Evolutionary conservation across 169 alveolate genomes (phyloP).

Genomic region (Babesia sp.): DNA sequence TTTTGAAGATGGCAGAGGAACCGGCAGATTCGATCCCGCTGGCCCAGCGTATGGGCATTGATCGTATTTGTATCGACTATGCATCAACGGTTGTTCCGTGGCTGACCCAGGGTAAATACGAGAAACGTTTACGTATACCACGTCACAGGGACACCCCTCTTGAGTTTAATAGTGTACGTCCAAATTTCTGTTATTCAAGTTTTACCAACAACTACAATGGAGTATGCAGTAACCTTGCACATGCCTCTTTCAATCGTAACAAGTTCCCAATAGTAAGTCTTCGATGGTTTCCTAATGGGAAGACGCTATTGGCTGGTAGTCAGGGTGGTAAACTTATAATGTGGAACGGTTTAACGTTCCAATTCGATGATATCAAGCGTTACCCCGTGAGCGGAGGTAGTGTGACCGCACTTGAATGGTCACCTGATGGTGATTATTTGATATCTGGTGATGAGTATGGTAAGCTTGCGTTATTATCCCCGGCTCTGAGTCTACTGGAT

Average conservation of each 20-base stretch:
- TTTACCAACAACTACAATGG: slow-evolving; percentile 58
- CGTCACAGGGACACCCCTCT: slow-evolving; percentile 57
- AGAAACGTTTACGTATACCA: slow-evolving; percentile 12
- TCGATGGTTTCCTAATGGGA: slow-evolving; percentile 86
- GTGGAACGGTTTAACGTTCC: slow-evolving; percentile 84
- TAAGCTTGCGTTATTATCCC: slow-evolving; percentile 77
- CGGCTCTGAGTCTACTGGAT: slow-evolving; percentile 77
- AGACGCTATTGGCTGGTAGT: slow-evolving; percentile 85
- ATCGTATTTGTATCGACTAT: slow-evolving; percentile 53
- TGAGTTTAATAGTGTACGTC: slow-evolving; percentile 40
- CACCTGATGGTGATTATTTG: slow-evolving; percentile 75
- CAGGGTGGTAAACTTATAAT: slow-evolving; percentile 84
- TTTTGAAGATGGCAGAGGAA: slow-evolving; percentile 16
- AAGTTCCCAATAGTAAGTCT: slow-evolving; percentile 65
- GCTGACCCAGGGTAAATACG: slow-evolving; percentile 38
- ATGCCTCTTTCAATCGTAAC: slow-evolving; percentile 64
- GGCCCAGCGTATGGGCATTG: slow-evolving; percentile 59
- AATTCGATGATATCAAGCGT: slow-evolving; percentile 85
- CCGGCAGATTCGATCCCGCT: slow-evolving; percentile 41
- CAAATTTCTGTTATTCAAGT: slow-evolving; percentile 43
- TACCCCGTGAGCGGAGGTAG: slow-evolving; percentile 83
- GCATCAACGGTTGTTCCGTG: slow-evolving; percentile 53
- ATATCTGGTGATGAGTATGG: slow-evolving; percentile 82
- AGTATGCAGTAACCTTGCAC: slow-evolving; percentile 60
- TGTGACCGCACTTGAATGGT: slow-evolving; percentile 79